phyloP scores from a whole-genome alignment of 331 rosid genomes.

The Malus hybrid region DNA sequence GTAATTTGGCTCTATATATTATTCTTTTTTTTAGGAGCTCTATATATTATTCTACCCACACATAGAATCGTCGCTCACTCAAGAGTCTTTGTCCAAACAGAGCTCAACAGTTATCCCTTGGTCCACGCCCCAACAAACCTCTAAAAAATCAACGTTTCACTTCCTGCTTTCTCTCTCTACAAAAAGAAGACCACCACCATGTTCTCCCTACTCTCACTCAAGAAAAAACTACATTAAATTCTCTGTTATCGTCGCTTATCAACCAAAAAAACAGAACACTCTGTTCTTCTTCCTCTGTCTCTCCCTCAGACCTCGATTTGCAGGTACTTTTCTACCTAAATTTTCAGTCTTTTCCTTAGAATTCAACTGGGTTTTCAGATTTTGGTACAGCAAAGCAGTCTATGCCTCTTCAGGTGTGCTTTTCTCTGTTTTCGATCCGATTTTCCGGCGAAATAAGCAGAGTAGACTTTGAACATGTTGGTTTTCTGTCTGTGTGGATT shows the following conservation, averaged over 20 bases:
- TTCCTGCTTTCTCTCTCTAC: not conserved
- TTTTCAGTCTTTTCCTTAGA: not conserved
- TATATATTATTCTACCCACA: not conserved
- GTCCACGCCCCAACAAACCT: not conserved
- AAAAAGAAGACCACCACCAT: no score
- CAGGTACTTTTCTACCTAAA: not conserved
- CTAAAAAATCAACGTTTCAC: not conserved
- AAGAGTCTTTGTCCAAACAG: not conserved
- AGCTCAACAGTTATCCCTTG: not conserved
- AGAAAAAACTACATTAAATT: constrained; percentile 4
- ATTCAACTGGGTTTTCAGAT: not conserved
- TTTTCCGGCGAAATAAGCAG: not conserved
- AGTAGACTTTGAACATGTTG: not conserved
- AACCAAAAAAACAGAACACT: not conserved
- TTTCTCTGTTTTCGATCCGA: not conserved
- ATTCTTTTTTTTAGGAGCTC: not conserved
- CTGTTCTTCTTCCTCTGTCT: not conserved
- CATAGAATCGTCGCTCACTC: not conserved
- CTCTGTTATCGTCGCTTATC: not conserved
- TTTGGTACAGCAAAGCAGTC: not conserved
- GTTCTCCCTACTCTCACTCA: no score
- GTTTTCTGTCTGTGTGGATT: not conserved
- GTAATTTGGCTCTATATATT: no score
- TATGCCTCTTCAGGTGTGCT: not conserved
- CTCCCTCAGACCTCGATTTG: not conserved